phyloP scores from a whole-genome alignment of 2,329 filamentous ascomycete species.

The Ophiocordyceps camponoti-rufipedis region DNA sequence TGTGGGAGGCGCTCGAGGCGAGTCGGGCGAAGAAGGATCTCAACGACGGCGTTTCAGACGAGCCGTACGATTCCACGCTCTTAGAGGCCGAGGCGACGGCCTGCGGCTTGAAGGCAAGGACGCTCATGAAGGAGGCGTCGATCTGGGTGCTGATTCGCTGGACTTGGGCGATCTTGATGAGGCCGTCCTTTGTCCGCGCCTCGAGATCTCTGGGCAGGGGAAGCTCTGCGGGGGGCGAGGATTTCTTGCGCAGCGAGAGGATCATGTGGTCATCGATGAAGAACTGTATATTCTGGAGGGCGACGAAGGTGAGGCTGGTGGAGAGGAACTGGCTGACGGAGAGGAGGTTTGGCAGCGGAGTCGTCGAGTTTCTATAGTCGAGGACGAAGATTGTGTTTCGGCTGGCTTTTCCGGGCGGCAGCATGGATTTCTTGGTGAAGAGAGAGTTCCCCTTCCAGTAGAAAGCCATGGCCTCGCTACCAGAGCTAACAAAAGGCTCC shows the following conservation, averaged over 20 bases:
- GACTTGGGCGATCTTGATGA: constrained; percentile 75
- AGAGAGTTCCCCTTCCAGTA: constrained; percentile 99
- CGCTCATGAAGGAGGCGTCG: constrained; percentile 75
- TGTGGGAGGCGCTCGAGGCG: constrained; percentile 37
- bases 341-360: constrained; percentile 69
- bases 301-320: constrained; percentile 90
- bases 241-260: constrained; percentile 64
- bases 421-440: constrained; percentile 70
- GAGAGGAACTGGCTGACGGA: constrained; percentile 83
- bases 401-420: constrained; percentile 48
- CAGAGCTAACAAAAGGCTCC: constrained; percentile 90
- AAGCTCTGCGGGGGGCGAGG: constrained; percentile 57
- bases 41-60: constrained; percentile 38
- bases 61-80: constrained; percentile 28
- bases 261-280: constrained; percentile 80
- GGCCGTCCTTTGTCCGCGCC: constrained; percentile 63
- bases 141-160: constrained; percentile 81
- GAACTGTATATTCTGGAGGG: constrained; percentile 71
- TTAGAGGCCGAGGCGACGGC: constrained; percentile 20
- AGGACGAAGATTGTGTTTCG: constrained; percentile 80
- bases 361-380: constrained; percentile 79
- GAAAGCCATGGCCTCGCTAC: constrained; percentile 86
- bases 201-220: constrained; percentile 63
- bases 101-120: constrained; percentile 64
- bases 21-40: constrained; percentile 66